Evolutionary conservation across 371 early-diverging fungal genomes (phyloP).

Genomic region (Syncephalastrum contaminatum): DNA sequence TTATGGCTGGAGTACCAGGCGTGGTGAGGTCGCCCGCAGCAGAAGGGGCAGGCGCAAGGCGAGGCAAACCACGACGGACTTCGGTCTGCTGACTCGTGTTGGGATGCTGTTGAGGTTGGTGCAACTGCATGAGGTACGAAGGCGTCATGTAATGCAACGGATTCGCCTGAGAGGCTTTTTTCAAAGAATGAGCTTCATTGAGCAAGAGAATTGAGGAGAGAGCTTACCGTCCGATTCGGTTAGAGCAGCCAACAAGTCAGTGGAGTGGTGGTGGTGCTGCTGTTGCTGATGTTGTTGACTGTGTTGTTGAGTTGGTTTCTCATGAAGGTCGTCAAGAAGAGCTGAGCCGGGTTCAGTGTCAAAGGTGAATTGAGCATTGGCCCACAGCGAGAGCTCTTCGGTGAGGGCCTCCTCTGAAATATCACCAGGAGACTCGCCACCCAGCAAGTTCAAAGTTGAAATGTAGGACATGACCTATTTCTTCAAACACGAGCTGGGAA

Average conservation of each 20-base stretch:
- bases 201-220: not conserved
- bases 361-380: conserved; percentile 72
- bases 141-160: not conserved
- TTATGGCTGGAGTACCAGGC: not conserved
- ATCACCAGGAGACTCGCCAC: conserved; percentile 34
- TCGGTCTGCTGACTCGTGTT: conserved; percentile 6
- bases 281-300: not conserved
- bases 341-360: conserved; percentile 54
- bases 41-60: conserved; percentile 37
- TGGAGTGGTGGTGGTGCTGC: not conserved
- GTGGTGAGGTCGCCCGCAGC: not conserved
- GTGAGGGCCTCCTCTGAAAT: conserved; percentile 37
- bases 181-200: no score
- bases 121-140: conserved; percentile 6
- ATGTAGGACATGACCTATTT: conserved; percentile 41
- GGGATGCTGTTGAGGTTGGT: conserved; percentile 17
- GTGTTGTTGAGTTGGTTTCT: conserved; percentile 9
- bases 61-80: conserved; percentile 20
- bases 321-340: conserved; percentile 25
- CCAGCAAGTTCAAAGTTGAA: conserved; percentile 39
- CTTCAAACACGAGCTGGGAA: not conserved
- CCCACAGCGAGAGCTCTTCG: conserved; percentile 60
- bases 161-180: no score
- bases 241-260: conserved; percentile 11
- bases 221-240: conserved; percentile 1